Conservation (phyloP, 441 rosid genomes). For the Lepidium campestre region DNA sequence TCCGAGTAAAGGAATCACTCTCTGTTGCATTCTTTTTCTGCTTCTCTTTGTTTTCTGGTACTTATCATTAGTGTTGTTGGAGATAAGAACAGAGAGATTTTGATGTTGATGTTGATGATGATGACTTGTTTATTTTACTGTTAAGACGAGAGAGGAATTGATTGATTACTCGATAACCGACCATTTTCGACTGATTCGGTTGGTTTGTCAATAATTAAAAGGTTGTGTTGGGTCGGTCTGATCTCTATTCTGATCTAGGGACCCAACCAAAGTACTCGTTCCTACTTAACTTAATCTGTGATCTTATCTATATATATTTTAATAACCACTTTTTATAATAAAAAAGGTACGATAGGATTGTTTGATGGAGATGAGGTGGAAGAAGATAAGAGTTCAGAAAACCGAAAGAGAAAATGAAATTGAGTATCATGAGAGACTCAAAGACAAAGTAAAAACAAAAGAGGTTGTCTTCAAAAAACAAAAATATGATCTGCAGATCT, state of each 20-base stretch:
- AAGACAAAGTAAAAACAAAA: neutral
- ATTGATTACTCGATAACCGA: neutral
- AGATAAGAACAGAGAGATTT: neutral
- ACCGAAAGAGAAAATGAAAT: neutral
- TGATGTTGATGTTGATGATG: constrained; percentile 3
- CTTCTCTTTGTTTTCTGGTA: neutral
- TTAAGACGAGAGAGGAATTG: neutral
- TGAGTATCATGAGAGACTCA: neutral
- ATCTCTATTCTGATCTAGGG: neutral
- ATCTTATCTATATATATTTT: neutral
- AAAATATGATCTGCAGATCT: constrained; percentile 27
- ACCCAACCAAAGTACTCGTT: neutral
- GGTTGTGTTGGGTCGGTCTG: no score
- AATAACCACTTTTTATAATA: neutral
- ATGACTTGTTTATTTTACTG: neutral
- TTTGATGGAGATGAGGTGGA: neutral
- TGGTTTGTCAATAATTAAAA: no score
- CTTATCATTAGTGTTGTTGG: neutral
- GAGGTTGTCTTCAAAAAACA: neutral
- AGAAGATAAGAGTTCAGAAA: neutral
- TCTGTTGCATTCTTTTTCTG: neutral
- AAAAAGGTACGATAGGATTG: neutral
- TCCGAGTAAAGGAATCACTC: neutral
- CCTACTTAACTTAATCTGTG: neutral
- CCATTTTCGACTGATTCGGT: no score